Base-by-base conservation (phyloP, 495 filamentous ascomycete species). In the Penicillium antarcticum region DNA sequence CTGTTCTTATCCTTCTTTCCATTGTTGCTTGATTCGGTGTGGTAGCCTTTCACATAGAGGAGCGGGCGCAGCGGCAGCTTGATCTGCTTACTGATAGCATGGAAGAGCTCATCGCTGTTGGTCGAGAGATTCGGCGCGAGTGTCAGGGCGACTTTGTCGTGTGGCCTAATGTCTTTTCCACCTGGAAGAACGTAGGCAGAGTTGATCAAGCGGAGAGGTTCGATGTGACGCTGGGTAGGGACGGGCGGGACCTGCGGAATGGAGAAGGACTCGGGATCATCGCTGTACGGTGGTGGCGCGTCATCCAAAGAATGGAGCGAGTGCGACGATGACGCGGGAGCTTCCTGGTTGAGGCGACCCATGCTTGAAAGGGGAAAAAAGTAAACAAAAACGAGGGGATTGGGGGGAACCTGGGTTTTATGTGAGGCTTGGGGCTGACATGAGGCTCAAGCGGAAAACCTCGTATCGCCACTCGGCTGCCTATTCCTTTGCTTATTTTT, bases 61-160 rank as follows among this genome's bases (percentile, higher is more conserved):
- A 61, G 51, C 11, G 70, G 72, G 1, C 68, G 71, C 7, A 67
- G 63, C 0, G 73, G 73, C 16, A 73, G 54, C 32, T 51, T 62
- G 11, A 65, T 62, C 50, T 76, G 70, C 16, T 53, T 51, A 24
- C 37, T 36, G 42, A 75, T 58, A 8, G 63, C 46, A 17, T 45
- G 17, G 52, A 62, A 60, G 18, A 76, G 63, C 13, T 48, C 49
- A 21, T 52, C 34, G 26, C 58, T 37, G 31, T 67, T 46, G 12
- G 17, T 26, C 18, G 65, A 71, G 16, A 70, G 58, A 17, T 5
- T 29, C 7, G 69, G 64, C 11, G 51, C 38, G 34, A 71, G 56
- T 2, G 60, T 65, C 24, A 67, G 53, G n/a, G 57, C 56, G 19
- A 55, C 47, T 12, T 51, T 55, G 37, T 58, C 54, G 18, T 47